These are phyloP conservation scores for Chytriomyces hyalinus DNA, from an alignment of 192 early-diverging fungal species.

Conservation along the genomic window DNA sequence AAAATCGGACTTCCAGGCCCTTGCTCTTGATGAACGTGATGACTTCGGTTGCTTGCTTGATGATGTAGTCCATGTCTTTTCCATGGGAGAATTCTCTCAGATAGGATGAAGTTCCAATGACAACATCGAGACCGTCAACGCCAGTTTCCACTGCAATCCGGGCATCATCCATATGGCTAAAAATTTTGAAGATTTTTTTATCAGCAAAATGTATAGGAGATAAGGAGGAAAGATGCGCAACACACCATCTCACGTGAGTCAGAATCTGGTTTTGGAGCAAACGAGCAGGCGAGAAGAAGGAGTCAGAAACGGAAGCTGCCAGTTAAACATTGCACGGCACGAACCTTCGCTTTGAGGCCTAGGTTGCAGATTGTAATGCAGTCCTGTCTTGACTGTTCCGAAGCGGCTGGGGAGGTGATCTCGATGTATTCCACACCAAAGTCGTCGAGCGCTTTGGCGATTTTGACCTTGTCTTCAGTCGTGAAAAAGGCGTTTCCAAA, in stretches of 20 bases:
- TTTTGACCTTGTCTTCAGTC: slow-evolving; percentile 96
- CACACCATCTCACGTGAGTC: slow-evolving; percentile 41
- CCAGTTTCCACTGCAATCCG: slow-evolving; percentile 95
- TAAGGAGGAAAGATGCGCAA: neutral
- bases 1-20: slow-evolving; percentile 97
- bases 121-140: slow-evolving; percentile 96
- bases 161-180: slow-evolving; percentile 97
- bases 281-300: neutral
- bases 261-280: slow-evolving; percentile 22
- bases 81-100: slow-evolving; percentile 98
- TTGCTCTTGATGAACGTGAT: slow-evolving; percentile 94
- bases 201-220: neutral
- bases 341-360: slow-evolving; percentile 91
- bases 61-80: slow-evolving; percentile 99
- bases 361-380: slow-evolving; percentile 89
- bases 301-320: neutral
- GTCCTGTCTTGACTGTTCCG: slow-evolving; percentile 93
- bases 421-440: slow-evolving; percentile 99
- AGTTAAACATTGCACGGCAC: neutral
- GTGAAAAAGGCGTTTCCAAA: slow-evolving; percentile 99
- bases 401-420: slow-evolving; percentile 94
- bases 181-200: neutral
- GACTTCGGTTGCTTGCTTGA: slow-evolving; percentile 93
- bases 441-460: slow-evolving; percentile 96
- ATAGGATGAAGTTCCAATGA: slow-evolving; percentile 96